Base-by-base conservation (phyloP, 768 basidiomycete species). In the Phylloporus sp. region DNA sequence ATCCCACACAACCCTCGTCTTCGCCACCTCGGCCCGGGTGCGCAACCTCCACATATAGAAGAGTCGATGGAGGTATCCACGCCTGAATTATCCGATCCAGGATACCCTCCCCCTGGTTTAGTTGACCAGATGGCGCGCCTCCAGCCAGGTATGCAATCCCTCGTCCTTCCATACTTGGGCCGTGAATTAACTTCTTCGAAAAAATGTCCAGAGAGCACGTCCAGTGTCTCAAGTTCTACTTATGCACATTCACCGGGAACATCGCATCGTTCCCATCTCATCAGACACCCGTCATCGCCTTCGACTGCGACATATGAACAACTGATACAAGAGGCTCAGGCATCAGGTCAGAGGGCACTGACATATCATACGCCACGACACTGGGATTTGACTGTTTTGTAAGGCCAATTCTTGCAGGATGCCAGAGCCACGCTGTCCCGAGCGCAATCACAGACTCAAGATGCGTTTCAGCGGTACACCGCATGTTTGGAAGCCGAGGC, bases 1-100 rank as follows among this genome's bases (percentile, higher is more conserved):
- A 80, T 88, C 36, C 80, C 86, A 47, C 88, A 91, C 65, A 90
- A 91, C 62, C 88, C 88, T 46, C 84, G 88, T 35, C 76, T 91
- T 38, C 84, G 88, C 51, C 83, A 83, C 54, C 68, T 69, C 47
- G 68, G 68, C 39, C 63, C 69, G 42, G 55, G 50, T 42, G 63
- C 58, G 45, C 68, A 69, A 39, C 69, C 58, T 15, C 55, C 69
- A 16, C 67, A 63, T 50, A 65, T 71, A 53, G 68, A 69, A 43
- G 68, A 69, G 5, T 59, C 67, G 31, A 69, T 69, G 68, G 68
- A 69, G 27, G 18, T 69, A 44, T 65, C 68, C 44, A 69, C 68
- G 47, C 68, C 68, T 34, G 68, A 69, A 50, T 53, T 69, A 41
- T 71, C 69, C 20, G 68, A 69, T 57, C 53, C 63, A 50, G 70